phyloP scores from a whole-genome alignment of 2,329 filamentous ascomycete genomes.

The Venturia oleaginea region DNA sequence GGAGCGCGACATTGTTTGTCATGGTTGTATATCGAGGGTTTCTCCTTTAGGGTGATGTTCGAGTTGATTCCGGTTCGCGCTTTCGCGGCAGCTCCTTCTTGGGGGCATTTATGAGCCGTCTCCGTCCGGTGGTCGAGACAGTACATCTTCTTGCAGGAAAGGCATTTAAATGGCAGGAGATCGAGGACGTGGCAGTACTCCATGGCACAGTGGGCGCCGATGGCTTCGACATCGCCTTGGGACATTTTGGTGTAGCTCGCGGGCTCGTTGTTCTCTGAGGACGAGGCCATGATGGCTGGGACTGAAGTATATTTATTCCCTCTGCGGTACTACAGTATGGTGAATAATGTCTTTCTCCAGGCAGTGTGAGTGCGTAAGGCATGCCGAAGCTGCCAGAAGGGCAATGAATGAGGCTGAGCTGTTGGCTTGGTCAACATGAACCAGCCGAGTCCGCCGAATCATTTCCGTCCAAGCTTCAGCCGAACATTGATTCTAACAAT shows the following conservation, averaged over 20 bases:
- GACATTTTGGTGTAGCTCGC: conserved; percentile 44
- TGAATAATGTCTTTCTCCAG: conserved; percentile 6
- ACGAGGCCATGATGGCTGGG: not conserved
- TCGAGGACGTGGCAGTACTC: conserved; percentile 90
- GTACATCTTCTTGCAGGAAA: conserved; percentile 75
- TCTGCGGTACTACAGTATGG: not conserved
- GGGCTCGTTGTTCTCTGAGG: not conserved
- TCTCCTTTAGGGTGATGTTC: conserved; percentile 21
- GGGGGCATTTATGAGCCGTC: conserved; percentile 60
- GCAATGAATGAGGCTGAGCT: not conserved
- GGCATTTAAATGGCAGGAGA: conserved; percentile 90
- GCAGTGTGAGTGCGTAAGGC: not conserved
- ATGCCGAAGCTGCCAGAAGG: conserved; percentile 6
- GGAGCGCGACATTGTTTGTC: conserved; percentile 58
- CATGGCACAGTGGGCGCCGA: conserved; percentile 86
- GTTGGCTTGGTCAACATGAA: not conserved
- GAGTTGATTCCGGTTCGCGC: conserved; percentile 11
- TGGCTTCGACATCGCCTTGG: conserved; percentile 68
- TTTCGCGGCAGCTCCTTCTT: conserved; percentile 35
- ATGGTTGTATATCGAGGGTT: conserved; percentile 48
- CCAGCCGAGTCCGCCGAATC: not conserved
- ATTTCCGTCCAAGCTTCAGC: not conserved
- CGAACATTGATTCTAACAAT: not conserved
- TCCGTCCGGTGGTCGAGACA: conserved; percentile 93
- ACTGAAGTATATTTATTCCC: not conserved